Evolutionary conservation across 208 protist genomes (phyloP), one percentile per base, ranked within the genome.

Genomic region (Crithidia fasciculata): DNA sequence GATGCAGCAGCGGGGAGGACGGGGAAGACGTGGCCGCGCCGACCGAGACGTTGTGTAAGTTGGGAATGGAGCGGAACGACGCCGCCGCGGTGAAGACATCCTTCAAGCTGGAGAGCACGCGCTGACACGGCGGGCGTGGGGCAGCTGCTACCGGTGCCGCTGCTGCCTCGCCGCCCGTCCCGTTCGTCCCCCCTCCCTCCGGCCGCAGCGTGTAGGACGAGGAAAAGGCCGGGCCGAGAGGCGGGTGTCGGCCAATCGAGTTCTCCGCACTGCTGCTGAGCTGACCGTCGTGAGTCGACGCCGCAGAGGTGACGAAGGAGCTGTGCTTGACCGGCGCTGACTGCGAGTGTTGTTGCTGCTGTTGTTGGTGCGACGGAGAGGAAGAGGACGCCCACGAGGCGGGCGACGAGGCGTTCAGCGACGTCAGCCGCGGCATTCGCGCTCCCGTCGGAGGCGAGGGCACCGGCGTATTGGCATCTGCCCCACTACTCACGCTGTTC

Each of bases 31-130:
- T 56, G n/a, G 53, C 18, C 16, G 60, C 15, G 47, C 19, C 19
- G n/a, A 50, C 47, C 28, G 28, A 28, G 28, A 28, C 28, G 6
- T 36, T 10, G 59, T 16, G 44, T 2, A 56, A 4, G 12, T 8
- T 59, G 8, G 55, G 16, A 8, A 75, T 58, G 43, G 63, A 69
- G 5, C 64, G 64, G 9, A 59, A 57, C 2, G 64, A 69, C 19
- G 52, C 52, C 7, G 52, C 52, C 7, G 64, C 52, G 12, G 37
- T 16, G 52, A 57, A 69, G 15, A 69, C 52, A 12, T 69, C 64
- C 0, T 10, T 5, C 6, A 69, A 40, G 15, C 52, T 59, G 52
- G 64, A 69, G 8, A 69, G 37, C 15, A 28, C 64, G n/a, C 64
- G 64, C 40, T 28, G 64, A 4, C 5, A 3, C 16, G 62, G 62